These are phyloP conservation scores for Wickerhamiella brachini DNA, from an alignment of 805 yeast genomes.

Conservation along the genomic window DNA sequence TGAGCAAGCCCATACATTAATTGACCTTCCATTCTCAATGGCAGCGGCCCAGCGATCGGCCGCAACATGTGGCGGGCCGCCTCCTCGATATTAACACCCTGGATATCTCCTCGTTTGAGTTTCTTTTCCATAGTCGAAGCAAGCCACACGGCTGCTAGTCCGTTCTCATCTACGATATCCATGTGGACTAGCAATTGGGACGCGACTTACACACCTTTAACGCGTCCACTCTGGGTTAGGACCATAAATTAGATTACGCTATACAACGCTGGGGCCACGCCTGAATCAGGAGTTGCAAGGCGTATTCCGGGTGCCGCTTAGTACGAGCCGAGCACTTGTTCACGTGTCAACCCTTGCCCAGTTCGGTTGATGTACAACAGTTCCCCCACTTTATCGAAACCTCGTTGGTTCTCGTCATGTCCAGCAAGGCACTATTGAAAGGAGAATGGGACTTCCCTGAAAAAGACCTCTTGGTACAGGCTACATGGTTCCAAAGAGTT, in stretches of 20 bases:
- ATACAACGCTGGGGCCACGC: too few species aligned
- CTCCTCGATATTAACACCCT: background rate
- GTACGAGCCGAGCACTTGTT: background rate
- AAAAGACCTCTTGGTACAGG: background rate
- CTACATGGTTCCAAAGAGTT: background rate
- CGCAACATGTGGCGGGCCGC: background rate
- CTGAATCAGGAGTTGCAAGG: too few species aligned
- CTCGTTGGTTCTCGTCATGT: background rate
- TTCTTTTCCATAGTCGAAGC: constrained; percentile 2
- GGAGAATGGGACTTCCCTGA: background rate
- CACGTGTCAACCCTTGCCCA: background rate
- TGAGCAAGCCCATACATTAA: constrained; percentile 11
- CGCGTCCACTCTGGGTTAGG: background rate
- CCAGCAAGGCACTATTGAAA: background rate
- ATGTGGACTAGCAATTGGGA: background rate
- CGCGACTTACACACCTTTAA: background rate
- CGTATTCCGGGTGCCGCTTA: too few species aligned
- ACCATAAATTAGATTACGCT: too few species aligned
- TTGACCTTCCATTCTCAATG: constrained; percentile 15
- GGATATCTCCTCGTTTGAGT: constrained; percentile 1
- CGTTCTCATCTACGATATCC: background rate
- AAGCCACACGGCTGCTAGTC: constrained; percentile 2
- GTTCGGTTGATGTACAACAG: background rate
- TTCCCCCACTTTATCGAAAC: background rate
- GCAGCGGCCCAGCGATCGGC: background rate